phyloP scores from a whole-genome alignment of 1,139 yeast genomes.

The Pichia sp. region DNA sequence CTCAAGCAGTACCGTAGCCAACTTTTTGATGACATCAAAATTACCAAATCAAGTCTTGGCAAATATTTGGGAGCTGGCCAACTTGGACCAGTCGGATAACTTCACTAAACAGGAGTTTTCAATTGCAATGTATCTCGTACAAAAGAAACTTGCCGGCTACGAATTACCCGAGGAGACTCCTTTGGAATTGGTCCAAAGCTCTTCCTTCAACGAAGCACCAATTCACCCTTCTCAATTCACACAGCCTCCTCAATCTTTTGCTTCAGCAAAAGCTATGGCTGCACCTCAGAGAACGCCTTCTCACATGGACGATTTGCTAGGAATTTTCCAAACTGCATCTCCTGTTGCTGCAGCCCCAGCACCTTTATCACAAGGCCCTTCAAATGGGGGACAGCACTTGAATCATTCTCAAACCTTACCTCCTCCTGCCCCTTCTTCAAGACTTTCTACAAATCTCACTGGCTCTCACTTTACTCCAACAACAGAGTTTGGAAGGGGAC shows the following conservation, averaged over 20 bases:
- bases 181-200: constrained; percentile 25
- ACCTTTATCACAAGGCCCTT: not conserved
- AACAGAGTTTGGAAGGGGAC: constrained; percentile 62
- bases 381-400: not conserved
- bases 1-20: constrained; percentile 78
- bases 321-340: constrained; percentile 35
- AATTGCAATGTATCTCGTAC: constrained; percentile 89
- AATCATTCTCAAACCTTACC: constrained; percentile 23
- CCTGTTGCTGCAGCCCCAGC: constrained; percentile 32
- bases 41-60: constrained; percentile 84
- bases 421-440: constrained; percentile 34
- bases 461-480: constrained; percentile 44
- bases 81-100: constrained; percentile 79
- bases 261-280: constrained; percentile 16
- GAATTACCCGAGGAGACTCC: constrained; percentile 57
- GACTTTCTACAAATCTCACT: constrained; percentile 2
- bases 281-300: constrained; percentile 40
- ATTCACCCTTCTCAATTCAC: constrained; percentile 13
- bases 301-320: constrained; percentile 59
- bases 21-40: constrained; percentile 83
- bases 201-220: constrained; percentile 15
- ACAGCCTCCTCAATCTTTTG: constrained; percentile 21
- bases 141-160: constrained; percentile 70
- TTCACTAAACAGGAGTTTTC: constrained; percentile 81
- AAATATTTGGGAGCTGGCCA: constrained; percentile 90